Base-by-base conservation (phyloP, 192 early-diverging fungal species). In the Backusella mclennaniae region DNA sequence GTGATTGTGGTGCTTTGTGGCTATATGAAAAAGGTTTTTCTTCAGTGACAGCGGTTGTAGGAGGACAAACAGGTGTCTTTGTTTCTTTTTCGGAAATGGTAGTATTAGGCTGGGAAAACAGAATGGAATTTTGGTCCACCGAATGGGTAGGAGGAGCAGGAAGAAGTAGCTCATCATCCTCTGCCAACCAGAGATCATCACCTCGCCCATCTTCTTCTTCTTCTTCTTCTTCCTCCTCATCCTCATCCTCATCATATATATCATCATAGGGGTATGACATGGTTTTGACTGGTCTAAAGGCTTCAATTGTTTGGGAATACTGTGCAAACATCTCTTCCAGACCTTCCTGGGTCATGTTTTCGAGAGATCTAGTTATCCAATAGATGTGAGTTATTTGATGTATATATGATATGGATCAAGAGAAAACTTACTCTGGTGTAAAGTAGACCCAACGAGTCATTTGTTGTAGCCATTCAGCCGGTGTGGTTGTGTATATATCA, bases 371-470 rank as follows among this genome's bases (percentile, higher is more conserved):
- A 46, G 19, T 23, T 36, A 39, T 59, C 17, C 21, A 66, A 29
- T 63, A 26, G 6, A 31, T 73, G 21, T 36, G 7, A 21, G 36
- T 73, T 26, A 35, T 38, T 33, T 8, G 7, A 26, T 38, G 35
- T 63, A 59, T 19, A 68, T 36, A 9, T 42, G 3, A 19, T 75
- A 41, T 39, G 66, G 56, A 39, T 35, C 36, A 70, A 67, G 11
- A 29, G 4, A 19, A 0, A 4, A 38, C 73, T 78, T 82, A 84
- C 79, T 84, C 82, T 68, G 79, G 78, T 35, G 79, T 80, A 49
- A 84, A 80, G 35, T 80, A 84, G 19, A 74, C 41, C 82, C 82
- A 84, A 14, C 82, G 76, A 26, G 79, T 80, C 79, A 84, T 80
- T 69, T 80, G 79, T 42, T 77, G 73, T 9, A 84, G 35, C 82